Evolutionary conservation across 2,329 filamentous ascomycete genomes (phyloP), one percentile per base, ranked within the genome.

Genomic region (Arthrocladium fulminans): DNA sequence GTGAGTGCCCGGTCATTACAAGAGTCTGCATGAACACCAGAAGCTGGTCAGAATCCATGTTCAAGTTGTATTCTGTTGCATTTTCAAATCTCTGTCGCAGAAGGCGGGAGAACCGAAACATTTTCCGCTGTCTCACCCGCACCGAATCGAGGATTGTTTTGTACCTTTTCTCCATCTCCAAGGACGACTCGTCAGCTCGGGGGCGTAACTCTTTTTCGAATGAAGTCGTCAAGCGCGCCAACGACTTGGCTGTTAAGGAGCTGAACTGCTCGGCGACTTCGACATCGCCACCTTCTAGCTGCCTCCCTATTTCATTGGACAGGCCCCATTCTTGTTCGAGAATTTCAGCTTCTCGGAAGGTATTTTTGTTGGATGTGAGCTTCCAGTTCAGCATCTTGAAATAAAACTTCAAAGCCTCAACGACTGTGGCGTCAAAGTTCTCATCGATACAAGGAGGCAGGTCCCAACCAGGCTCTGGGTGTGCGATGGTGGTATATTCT

Each of bases 341-440:
- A 55, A 98, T 84, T 72, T 98, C 92, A 5, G 92, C 92, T 66
- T 98, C 92, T 63, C 97, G 97, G 76, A 98, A 98, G 0, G 89
- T 96, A 68, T 97, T 98, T 66, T 96, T 97, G 72, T 97, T 97
- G 48, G 88, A 87, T 59, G 86, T 89, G 46, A 98, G 73, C 66
- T 97, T 97, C 88, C 89, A 97, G 63, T 97, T 96, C 38, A 98
- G 74, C 78, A 98, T 89, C 65, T 90, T 92, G 75, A 98, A 98
- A 68, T 98, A 98, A 66, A 95, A 97, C 64, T 90, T 94, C 58
- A 98, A 73, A 0, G 90, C 89, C 60, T 96, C 90, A 37, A 98
- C 69, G 8, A 97, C 87, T 15, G 94, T 87, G 27, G 83, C 78
- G 63, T 97, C 92, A 60, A 97, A 98, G 35, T 88, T 88, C 63